Evolutionary conservation across 495 filamentous ascomycete genomes (phyloP), one percentile per base, ranked within the genome.

Genomic region (Bombardia bombarda): DNA sequence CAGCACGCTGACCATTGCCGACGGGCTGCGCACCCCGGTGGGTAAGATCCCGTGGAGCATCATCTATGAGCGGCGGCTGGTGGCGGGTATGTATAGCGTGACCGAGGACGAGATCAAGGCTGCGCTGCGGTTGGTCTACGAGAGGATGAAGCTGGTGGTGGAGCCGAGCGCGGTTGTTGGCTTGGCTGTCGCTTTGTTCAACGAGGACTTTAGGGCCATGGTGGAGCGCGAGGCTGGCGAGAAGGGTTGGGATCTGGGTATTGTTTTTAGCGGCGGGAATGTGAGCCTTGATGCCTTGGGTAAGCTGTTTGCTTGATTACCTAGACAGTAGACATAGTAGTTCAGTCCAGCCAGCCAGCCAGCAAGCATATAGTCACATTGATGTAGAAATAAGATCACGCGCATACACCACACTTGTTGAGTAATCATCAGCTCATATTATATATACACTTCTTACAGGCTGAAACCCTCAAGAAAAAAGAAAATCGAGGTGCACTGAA

Each of bases 261-360:
- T 97, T 43, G 80, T 96, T 28, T 73, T 98, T 45, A 88, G 80
- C 52, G 92, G 92, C 8, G 92, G 92, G 2, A 98, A 98, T 74
- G 87, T 88, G 12, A 86, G 79, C 28, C 63, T 95, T 13, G 90
- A 93, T 48, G 80, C 76, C 14, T 68, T 98, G 53, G 72, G 67
- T 21, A 77, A 75, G 66, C 49, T 88, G 44, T 86, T 86, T 37
- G 23, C 39, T 13, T 28, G 26, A 8, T 28, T 28, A 13, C 26
- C 13, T 13, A 2, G 9, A 28, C 26, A 10, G 6, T 13, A 13
- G 26, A 28, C 5, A 5, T 28, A 7, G 26, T 10, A 28, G 9
- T 28, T 13, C 9, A 28, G 26, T 26, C 6, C 24, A 7, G 9
- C 2, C 26, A 28, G 9, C 2, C 9, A 8, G 26, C 24, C 6